Evolutionary conservation across 2,329 filamentous ascomycete genomes (phyloP).

Genomic region (Xylaria multiplex): DNA sequence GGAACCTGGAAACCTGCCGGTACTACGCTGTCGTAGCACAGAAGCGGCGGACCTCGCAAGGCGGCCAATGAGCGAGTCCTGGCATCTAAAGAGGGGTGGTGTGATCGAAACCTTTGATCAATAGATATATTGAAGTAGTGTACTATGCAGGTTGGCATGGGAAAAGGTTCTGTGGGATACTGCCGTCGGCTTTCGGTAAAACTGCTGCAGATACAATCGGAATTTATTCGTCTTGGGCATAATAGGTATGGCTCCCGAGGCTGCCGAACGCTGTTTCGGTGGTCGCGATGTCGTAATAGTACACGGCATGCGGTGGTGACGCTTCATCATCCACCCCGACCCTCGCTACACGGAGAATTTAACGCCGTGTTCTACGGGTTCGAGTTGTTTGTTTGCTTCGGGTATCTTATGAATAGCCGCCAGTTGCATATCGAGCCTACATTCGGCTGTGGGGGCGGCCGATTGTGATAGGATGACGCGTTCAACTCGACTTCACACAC

Average conservation of each 20-base stretch:
- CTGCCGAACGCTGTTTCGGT: constrained; percentile 14
- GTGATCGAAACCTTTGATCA: constrained; percentile 19
- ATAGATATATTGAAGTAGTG: constrained; percentile 12
- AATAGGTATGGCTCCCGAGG: constrained; percentile 17
- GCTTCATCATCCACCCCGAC: constrained; percentile 12
- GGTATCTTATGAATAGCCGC: neutral
- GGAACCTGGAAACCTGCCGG: constrained; percentile 26
- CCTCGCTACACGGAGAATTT: constrained; percentile 21
- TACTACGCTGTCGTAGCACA: constrained; percentile 34
- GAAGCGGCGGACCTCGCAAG: constrained; percentile 33
- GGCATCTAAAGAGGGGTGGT: constrained; percentile 19
- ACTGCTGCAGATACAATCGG: neutral
- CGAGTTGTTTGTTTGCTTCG: neutral
- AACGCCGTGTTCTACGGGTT: constrained; percentile 3
- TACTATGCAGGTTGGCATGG: neutral
- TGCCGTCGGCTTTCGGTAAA: constrained; percentile 4
- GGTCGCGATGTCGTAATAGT: constrained; percentile 29
- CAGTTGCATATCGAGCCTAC: constrained; percentile 7
- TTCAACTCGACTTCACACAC: constrained; percentile 19
- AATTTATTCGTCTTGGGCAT: neutral
- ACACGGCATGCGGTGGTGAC: constrained; percentile 9
- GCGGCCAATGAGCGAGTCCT: constrained; percentile 30
- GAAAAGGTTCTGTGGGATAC: constrained; percentile 7
- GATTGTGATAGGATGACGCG: constrained; percentile 15
- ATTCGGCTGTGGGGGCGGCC: neutral